Evolutionary conservation across 2,329 filamentous ascomycete genomes (phyloP), one percentile per base, ranked within the genome.

Genomic region (Penicillium thymicola): DNA sequence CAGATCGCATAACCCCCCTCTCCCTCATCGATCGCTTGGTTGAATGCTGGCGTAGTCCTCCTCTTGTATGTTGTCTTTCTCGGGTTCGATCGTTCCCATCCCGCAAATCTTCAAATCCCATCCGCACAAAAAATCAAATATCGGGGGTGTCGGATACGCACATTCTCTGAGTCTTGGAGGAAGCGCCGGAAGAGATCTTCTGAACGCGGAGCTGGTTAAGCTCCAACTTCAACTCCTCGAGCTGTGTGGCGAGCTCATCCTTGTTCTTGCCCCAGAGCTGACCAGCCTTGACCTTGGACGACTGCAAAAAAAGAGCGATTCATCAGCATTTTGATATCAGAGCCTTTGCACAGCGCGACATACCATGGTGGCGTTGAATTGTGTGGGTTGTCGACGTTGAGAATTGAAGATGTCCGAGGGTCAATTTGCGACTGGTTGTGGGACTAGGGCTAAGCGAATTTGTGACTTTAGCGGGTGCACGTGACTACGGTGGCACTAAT

Each of bases 221-320:
- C 85, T 99, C 95, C 67, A 88, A 87, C 90, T 97, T 96, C 78
- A 96, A 85, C 81, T 96, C 92, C 73, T 87, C 87, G 76, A 97
- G 88, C 81, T 96, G 92, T 86, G 94, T 96, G 78, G 86, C 86
- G 81, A 99, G 86, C 75, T 99, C 95, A 77, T 96, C 91, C 89
- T 97, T 97, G 89, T 86, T 92, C 91, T 99, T 99, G 84, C 86
- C 87, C 94, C 94, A 97, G 81, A 99, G 91, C 83, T 90, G 86
- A 82, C 86, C 86, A 80, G 93, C 88, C 89, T 97, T 97, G 82
- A 99, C 91, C 86, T 87, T 86, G 71, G 79, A 80, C 78, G 85
- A 86, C 82, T 85, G 70, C 50, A 67, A 59, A 54, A 60, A 58
- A 61, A 45, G 55, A 62, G 54, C 40, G 48, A 55, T 57, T 53